These are phyloP conservation scores for Penicillium sp. DNA, from an alignment of 2,329 filamentous ascomycete genomes.

Conservation along the genomic window DNA sequence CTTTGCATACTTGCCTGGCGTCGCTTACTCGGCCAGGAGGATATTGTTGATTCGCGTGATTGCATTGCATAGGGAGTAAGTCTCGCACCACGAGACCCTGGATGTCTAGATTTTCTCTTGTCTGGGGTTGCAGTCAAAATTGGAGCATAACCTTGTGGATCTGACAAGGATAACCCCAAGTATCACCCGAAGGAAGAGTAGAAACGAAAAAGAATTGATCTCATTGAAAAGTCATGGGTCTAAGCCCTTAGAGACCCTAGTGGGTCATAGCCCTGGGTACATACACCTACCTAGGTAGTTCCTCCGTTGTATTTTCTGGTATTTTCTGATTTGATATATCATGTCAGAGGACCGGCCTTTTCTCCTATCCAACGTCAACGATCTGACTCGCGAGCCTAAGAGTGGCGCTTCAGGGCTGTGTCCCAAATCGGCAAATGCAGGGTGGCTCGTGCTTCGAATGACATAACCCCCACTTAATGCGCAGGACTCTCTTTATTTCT, in stretches of 20 bases:
- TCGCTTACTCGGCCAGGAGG: slow-evolving; percentile 3
- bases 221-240: neutral
- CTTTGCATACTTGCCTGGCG: slow-evolving; percentile 4
- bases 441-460: slow-evolving; percentile 11
- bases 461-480: neutral
- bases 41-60: neutral
- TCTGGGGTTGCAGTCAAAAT: neutral
- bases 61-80: neutral
- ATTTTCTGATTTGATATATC: neutral
- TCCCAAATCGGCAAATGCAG: slow-evolving; percentile 14
- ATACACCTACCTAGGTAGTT: too few species aligned
- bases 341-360: neutral
- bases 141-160: neutral
- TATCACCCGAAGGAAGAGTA: slow-evolving; percentile 1
- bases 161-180: neutral
- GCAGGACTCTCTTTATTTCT: too few species aligned
- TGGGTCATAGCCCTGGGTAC: neutral
- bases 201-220: neutral
- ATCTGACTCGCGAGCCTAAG: neutral
- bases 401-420: neutral
- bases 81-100: neutral
- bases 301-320: neutral
- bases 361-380: neutral
- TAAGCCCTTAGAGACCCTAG: neutral
- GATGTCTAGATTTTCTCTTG: neutral